phyloP scores from a whole-genome alignment of 179 eudicot genomes.

The Silene coronaria region DNA sequence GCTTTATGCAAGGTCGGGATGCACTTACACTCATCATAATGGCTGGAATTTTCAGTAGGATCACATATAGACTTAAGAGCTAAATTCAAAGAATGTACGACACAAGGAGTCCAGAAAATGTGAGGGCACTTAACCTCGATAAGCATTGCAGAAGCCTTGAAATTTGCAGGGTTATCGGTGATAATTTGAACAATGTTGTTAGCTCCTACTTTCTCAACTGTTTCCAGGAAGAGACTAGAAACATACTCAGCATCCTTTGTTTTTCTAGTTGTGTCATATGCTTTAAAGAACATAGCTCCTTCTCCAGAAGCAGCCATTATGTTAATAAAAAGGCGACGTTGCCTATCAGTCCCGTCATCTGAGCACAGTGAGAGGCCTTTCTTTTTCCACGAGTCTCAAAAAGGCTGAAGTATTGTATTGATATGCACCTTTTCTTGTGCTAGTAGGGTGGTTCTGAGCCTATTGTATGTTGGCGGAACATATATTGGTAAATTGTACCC shows the following conservation, averaged over 20 bases:
- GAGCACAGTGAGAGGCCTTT: background rate
- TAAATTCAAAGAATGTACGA: slow-evolving; percentile 2
- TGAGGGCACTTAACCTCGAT: slow-evolving; percentile 3
- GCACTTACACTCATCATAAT: background rate
- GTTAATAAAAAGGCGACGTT: background rate
- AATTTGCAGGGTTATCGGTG: slow-evolving; percentile 9
- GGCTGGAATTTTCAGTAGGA: background rate
- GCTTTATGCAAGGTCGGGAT: background rate
- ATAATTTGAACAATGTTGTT: slow-evolving; percentile 9
- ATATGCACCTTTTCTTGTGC: too few species aligned
- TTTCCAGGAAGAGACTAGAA: background rate
- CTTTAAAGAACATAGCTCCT: background rate
- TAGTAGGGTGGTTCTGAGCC: too few species aligned
- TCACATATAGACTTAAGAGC: slow-evolving; percentile 6
- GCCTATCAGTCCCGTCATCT: background rate
- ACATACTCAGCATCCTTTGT: background rate
- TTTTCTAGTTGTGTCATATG: background rate
- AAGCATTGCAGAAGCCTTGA: background rate
- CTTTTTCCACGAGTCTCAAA: too few species aligned
- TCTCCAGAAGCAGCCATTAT: background rate
- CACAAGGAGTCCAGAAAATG: slow-evolving; percentile 13
- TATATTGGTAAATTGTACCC: too few species aligned
- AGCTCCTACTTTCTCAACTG: background rate
- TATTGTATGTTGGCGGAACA: too few species aligned
- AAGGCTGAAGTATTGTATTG: too few species aligned